A percentile compares a stretch with the other conserved stretches of the same genome.
Conservation (phyloP, 495 filamentous ascomycete genomes). For the Podospora anserina region DNA sequence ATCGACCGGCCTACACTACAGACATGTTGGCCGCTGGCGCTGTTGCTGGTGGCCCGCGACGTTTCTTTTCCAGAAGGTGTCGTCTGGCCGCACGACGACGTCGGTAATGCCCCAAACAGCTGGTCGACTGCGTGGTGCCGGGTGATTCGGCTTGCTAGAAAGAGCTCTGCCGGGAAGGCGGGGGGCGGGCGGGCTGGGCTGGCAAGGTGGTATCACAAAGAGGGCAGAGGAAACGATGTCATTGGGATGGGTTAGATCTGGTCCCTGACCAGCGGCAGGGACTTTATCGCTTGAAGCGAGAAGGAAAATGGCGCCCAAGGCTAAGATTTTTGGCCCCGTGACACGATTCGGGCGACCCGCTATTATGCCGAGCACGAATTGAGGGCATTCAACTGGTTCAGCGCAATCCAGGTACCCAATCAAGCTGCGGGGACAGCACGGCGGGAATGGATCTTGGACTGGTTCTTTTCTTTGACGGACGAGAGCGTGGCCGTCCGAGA, state of each 20-base stretch:
- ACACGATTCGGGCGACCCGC: conserved; percentile 19
- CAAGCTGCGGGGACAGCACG: conserved; percentile 8
- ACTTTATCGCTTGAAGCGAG: conserved; percentile 19
- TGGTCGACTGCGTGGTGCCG: background rate
- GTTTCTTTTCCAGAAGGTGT: conserved; percentile 9
- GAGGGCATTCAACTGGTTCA: conserved; percentile 12
- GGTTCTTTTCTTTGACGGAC: background rate
- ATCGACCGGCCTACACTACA: background rate
- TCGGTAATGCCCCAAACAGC: background rate
- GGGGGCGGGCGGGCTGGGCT: background rate
- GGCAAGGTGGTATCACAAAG: conserved; percentile 4
- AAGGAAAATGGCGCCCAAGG: conserved; percentile 15
- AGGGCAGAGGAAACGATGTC: background rate
- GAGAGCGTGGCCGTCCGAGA: background rate
- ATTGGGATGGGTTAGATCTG: conserved; percentile 11
- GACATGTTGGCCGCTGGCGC: background rate
- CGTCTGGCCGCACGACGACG: background rate
- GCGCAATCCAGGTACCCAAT: conserved; percentile 19
- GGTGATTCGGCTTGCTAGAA: conserved; percentile 28
- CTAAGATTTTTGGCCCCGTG: conserved; percentile 31
- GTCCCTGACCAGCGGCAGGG: conserved; percentile 13
- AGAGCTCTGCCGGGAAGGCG: conserved; percentile 27
- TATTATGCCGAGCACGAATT: conserved; percentile 17
- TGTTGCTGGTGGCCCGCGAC: background rate
- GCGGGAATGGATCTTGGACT: background rate